Evolutionary conservation across 2,329 filamentous ascomycete species (phyloP).

Genomic region (Diaporthe sp.): DNA sequence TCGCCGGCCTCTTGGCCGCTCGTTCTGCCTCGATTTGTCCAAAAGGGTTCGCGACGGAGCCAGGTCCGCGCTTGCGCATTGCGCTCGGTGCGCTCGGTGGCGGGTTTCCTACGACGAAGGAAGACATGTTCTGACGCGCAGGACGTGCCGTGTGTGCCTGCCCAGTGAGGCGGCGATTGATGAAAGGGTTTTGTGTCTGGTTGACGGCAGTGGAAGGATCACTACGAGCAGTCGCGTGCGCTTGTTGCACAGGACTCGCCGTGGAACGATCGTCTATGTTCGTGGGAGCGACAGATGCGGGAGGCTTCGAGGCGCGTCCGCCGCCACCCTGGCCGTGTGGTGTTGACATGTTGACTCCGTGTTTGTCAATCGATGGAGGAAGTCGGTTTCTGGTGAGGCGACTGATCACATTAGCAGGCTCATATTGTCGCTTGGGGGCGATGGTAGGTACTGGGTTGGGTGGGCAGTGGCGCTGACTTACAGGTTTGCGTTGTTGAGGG

Average conservation of each 20-base stretch:
- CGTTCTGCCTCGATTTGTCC: too few species aligned
- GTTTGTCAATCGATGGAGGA: background rate
- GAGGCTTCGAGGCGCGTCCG: background rate
- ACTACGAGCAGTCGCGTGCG: background rate
- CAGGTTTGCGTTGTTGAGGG: background rate
- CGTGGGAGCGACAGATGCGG: background rate
- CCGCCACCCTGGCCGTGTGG: background rate
- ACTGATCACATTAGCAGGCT: background rate
- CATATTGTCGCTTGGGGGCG: background rate
- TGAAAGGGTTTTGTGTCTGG: too few species aligned
- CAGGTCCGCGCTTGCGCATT: background rate
- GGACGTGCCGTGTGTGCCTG: background rate
- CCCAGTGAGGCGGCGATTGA: background rate
- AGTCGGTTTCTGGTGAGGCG: too few species aligned
- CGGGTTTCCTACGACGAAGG: too few species aligned
- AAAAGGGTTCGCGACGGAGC: background rate
- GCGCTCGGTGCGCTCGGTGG: background rate
- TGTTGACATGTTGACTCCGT: background rate
- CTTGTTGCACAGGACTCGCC: background rate
- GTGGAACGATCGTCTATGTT: background rate
- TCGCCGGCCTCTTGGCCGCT: background rate
- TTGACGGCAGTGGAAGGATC: too few species aligned
- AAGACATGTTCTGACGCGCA: background rate
- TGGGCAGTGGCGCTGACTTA: background rate
- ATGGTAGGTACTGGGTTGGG: too few species aligned